These are phyloP conservation scores for Leccinum pachyderme DNA, from an alignment of 1,284 basidiomycete genomes.

Conservation along the genomic window DNA sequence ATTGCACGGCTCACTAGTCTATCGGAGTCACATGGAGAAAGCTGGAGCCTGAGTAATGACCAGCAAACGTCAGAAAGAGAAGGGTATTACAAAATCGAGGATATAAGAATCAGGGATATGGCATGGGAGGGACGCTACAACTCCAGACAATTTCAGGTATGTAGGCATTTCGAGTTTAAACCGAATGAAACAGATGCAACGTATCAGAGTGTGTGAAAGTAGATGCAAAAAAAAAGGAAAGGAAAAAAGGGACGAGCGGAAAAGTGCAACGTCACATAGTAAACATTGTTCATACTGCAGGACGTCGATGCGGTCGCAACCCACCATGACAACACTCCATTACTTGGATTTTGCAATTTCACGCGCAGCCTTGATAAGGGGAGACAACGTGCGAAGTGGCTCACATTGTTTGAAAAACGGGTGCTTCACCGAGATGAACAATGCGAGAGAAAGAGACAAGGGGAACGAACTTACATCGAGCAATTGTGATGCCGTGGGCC, in stretches of 20 bases:
- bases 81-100: constrained; percentile 34
- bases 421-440: constrained; percentile 48
- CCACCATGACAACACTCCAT: background rate
- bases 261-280: constrained; percentile 1
- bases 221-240: constrained; percentile 11
- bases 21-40: constrained; percentile 19
- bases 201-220: constrained; percentile 19
- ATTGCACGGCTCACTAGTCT: constrained; percentile 23
- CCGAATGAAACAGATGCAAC: constrained; percentile 20
- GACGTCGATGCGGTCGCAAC: background rate
- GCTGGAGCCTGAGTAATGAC: constrained; percentile 6
- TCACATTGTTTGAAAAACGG: constrained; percentile 88
- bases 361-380: constrained; percentile 91
- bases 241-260: background rate
- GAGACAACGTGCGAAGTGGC: constrained; percentile 82
- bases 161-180: constrained; percentile 14
- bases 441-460: background rate
- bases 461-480: constrained; percentile 57
- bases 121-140: constrained; percentile 14
- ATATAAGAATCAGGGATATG: constrained; percentile 25
- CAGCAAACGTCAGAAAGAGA: constrained; percentile 15
- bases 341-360: constrained; percentile 76
- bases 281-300: constrained; percentile 11
- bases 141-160: constrained; percentile 12
- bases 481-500: constrained; percentile 84